Percentiles rank a stretch among this genome's conserved stretches.
Evolutionary conservation across 306 rosid genomes (phyloP).

Genomic region (peach (Prunus persica)): Prunus_persica_NCBIv2 NC_034013.1:13126501-13127000

Average conservation of each 20-base stretch:
- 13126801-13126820: slow-evolving; percentile 9
- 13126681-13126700: neutral
- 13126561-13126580: neutral
- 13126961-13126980: neutral
- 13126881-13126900: neutral
- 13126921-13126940: neutral
- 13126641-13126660: neutral
- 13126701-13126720: neutral
- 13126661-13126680: neutral
- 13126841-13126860: neutral
- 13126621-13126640: neutral
- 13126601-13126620: neutral
- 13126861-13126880: neutral
- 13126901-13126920: neutral
- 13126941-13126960: neutral
- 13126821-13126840: slow-evolving; percentile 7
- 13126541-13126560: neutral
- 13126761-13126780: neutral
- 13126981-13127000: neutral
- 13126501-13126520: no score
- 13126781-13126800: slow-evolving; percentile 1
- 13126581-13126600: neutral
- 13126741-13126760: neutral
- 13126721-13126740: neutral
- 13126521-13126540: neutral